Conservation (phyloP, 2,329 filamentous ascomycete genomes). For the Berkeleyomyces rouxiae region DNA sequence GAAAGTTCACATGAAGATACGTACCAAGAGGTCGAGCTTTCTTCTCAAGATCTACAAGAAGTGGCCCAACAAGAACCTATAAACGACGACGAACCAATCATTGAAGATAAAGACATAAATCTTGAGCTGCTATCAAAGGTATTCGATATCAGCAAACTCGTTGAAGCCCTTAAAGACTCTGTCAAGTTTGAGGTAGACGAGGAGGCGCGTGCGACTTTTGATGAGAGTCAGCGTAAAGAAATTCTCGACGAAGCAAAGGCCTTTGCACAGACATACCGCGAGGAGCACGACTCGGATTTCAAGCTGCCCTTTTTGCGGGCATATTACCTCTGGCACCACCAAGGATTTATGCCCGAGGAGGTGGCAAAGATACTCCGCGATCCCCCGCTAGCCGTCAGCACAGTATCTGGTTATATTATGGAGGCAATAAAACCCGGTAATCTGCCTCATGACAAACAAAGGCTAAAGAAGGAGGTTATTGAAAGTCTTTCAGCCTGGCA, state of each 20-base stretch:
- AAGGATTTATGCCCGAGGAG: constrained; percentile 29
- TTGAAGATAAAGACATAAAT: constrained; percentile 8
- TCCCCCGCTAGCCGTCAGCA: constrained; percentile 39
- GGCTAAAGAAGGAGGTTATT: constrained; percentile 31
- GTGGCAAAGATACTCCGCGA: constrained; percentile 41
- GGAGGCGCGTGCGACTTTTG: not conserved
- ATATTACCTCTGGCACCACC: constrained; percentile 49
- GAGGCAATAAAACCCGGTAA: constrained; percentile 34
- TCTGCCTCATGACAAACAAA: constrained; percentile 31
- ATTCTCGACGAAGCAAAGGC: not conserved
- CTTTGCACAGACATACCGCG: not conserved
- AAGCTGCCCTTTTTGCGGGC: constrained; percentile 29
- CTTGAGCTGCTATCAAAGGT: constrained; percentile 7
- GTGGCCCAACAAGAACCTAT: not conserved
- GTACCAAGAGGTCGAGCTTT: not conserved
- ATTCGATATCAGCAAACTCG: constrained; percentile 11
- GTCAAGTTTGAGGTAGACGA: constrained; percentile 17
- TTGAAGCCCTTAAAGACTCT: constrained; percentile 15
- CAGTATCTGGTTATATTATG: constrained; percentile 43
- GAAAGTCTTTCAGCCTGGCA: constrained; percentile 10
- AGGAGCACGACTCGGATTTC: not conserved
- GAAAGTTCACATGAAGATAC: not conserved
- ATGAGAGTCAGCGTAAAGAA: not conserved
- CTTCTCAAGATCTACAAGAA: not conserved
- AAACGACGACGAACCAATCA: not conserved